Base-by-base conservation (phyloP, 164 flowering plant genomes). In the Magnolia sinica region DNA sequence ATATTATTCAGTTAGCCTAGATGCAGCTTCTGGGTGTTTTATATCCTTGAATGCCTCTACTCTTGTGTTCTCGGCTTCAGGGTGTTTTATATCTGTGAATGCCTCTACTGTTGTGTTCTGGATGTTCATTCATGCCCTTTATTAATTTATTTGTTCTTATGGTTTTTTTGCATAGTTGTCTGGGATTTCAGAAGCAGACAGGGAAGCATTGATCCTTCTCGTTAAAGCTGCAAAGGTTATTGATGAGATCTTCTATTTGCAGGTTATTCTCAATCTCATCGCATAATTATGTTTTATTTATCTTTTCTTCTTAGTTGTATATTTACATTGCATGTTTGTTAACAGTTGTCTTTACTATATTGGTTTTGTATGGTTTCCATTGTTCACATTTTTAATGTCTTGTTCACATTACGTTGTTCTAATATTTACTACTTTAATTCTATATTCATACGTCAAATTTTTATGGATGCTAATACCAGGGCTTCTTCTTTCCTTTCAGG, bases 221-320 rank as follows among this genome's bases (percentile, higher is more conserved):
- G 71, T 95, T 73, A 86, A 89, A 85, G 97, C 98, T 76, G 96
- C 97, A 52, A 83, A 20, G 77, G 73, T 92, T 29, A 88, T 95
- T 76, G 97, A 93, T 79, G 92, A 93, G 16, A 89, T 95, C 72
- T 95, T 92, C 80, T 81, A 85, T 82, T 78, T 76, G 75, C 99
- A 95, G 98, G 99, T 94, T 20, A 18, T n/a, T 59, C 50, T 68
- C 67, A 13, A 27, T 29, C 61, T 19, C 24, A 22, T 18, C 24
- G 8, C 6, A 8, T 64, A 64, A 19, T 64, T 20, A 64, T 23
- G 1, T 19, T 19, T 64, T 22, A 64, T 64, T 64, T 64, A 20
- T 64, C 24, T 18, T 64, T 64, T 64, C 9, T 64, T 64, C n/a
- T 14, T 59, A 19, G 64, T 14, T 59, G 64, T 59, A 59, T 59